A percentile compares a stretch with the other conserved stretches of the same genome.
phyloP scores from a whole-genome alignment of 2,329 filamentous ascomycete species.

The Phaeomoniella chlamydospora region DNA sequence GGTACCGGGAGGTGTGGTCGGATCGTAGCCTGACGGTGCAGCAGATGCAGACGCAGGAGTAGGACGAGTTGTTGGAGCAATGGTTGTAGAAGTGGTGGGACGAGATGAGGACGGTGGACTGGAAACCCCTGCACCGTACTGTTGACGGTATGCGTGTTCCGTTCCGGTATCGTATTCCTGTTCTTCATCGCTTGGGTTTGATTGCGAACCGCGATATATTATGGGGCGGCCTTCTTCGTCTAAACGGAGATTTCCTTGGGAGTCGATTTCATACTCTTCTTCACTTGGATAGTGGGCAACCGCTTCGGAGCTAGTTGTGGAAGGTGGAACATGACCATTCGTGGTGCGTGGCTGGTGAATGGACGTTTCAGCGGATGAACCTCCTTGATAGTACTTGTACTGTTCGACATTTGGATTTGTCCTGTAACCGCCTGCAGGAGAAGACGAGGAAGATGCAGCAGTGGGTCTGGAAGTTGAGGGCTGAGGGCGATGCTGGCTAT shows the following conservation, averaged over 20 bases:
- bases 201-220: constrained; percentile 30
- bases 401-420: constrained; percentile 12
- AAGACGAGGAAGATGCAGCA: constrained; percentile 12
- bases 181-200: constrained; percentile 38
- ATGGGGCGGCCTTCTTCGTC: constrained; percentile 49
- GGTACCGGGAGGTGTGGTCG: constrained; percentile 7
- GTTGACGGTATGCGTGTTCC: constrained; percentile 30
- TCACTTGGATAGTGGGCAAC: constrained; percentile 49
- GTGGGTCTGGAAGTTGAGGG: constrained; percentile 13
- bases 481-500: constrained; percentile 15
- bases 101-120: background rate
- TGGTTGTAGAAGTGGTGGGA: background rate
- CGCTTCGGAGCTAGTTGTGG: constrained; percentile 39
- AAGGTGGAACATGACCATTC: constrained; percentile 16
- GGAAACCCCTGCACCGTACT: constrained; percentile 23
- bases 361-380: background rate
- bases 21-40: constrained; percentile 19
- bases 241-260: constrained; percentile 43
- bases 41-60: constrained; percentile 21
- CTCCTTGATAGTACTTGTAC: background rate
- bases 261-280: constrained; percentile 57
- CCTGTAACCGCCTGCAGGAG: constrained; percentile 2
- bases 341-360: constrained; percentile 17
- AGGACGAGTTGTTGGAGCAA: constrained; percentile 12
- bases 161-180: constrained; percentile 36